phyloP scores from a whole-genome alignment of 116 monocot species.

The Dioscorea cayenensis region DNA sequence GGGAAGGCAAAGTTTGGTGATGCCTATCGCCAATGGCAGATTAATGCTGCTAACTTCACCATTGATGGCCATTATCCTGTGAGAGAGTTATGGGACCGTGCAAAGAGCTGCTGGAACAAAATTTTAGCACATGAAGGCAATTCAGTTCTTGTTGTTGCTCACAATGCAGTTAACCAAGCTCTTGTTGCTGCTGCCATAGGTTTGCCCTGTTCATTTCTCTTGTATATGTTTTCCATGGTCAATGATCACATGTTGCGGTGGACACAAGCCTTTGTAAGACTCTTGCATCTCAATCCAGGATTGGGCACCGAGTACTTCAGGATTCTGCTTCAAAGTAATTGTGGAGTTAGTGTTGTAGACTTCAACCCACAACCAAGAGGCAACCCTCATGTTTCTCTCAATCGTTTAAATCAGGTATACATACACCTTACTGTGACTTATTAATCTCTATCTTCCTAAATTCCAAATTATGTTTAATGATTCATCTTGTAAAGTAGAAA shows the following conservation, averaged over 20 bases:
- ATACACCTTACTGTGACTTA: neutral
- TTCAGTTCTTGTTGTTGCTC: slow-evolving; percentile 93
- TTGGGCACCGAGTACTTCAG: slow-evolving; percentile 76
- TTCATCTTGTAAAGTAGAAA: neutral
- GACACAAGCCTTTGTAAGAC: neutral
- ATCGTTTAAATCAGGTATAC: slow-evolving; percentile 89
- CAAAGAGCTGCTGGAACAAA: slow-evolving; percentile 60
- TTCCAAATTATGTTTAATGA: neutral
- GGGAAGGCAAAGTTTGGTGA: slow-evolving; percentile 71
- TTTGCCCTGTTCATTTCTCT: slow-evolving; percentile 8
- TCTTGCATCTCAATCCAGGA: slow-evolving; percentile 26
- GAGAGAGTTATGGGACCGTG: slow-evolving; percentile 79
- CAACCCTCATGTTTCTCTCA: slow-evolving; percentile 50
- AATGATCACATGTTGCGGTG: neutral
- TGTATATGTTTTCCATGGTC: neutral
- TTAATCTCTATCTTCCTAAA: neutral
- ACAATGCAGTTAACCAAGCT: slow-evolving; percentile 95
- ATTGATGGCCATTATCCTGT: slow-evolving; percentile 94
- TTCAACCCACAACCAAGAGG: slow-evolving; percentile 48
- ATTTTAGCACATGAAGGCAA: slow-evolving; percentile 70
- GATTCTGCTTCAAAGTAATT: slow-evolving; percentile 83
- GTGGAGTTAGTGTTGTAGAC: slow-evolving; percentile 87
- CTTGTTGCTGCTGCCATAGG: slow-evolving; percentile 79
- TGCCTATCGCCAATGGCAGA: slow-evolving; percentile 69
- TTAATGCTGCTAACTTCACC: slow-evolving; percentile 71